Evolutionary conservation across 768 basidiomycete genomes (phyloP), one percentile per base, ranked within the genome.

Genomic region (Chlorophyllum brunneum): DNA sequence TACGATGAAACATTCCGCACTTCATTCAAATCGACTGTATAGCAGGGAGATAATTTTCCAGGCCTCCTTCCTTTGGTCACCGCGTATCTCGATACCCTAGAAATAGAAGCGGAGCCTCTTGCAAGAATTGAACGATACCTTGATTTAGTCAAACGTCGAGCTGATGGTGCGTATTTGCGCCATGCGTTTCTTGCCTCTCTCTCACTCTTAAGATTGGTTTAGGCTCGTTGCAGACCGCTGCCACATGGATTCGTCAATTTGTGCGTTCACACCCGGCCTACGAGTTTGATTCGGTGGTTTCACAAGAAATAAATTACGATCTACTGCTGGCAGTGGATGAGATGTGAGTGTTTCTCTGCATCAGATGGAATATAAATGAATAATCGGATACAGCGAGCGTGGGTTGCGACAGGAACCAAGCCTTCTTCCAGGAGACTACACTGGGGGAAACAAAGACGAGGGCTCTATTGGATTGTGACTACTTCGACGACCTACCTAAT

Each of bases 211-310:
- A 15, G 15, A 46, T 45, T 47, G 11, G 10, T 44, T 22, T 51
- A 93, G 93, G 92, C 18, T 76, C 85, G 5, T 73, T 98, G 22
- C 66, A 82, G 64, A 98, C 97, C 0, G 82, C 92, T 5, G 97
- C 97, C 9, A 82, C 84, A 3, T 99, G 93, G 93, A 94, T 97
- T 51, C 81, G 97, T 30, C 78, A 88, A 41, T 98, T 98, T 69
- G 88, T 99, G 37, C 82, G 84, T 22, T 79, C 84, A 1, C 97
- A 99, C 66, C 91, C 95, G 6, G 79, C 73, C n/a, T 99, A 99
- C 72, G 86, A 88, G 66, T 78, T 82, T 44, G 93, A 99, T 70
- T 95, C 93, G n/a, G 86, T 88, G 45, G 92, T 99, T 16, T 87
- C 77, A 45, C 80, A 91, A 61, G 85, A 88, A 68, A 92, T 98